A percentile compares a stretch with the other conserved stretches of the same genome.
phyloP scores from a whole-genome alignment of 179 eudicot genomes.

The Monotropa hypopitys region DNA sequence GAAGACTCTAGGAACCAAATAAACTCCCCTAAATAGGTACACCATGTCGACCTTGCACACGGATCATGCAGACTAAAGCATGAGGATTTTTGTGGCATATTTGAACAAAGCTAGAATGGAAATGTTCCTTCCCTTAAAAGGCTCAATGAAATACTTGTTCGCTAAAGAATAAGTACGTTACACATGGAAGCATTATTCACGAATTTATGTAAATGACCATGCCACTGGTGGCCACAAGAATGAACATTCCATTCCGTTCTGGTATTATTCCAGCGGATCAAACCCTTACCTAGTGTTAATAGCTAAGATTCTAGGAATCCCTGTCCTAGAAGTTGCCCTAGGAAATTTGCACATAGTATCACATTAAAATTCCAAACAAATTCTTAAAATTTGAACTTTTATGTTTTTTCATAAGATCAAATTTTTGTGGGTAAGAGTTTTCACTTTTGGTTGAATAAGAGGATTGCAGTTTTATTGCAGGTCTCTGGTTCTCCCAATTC shows the following conservation, averaged over 20 bases:
- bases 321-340: not conserved
- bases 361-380: not conserved
- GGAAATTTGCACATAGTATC: not conserved
- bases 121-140: not conserved
- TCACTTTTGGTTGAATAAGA: not conserved
- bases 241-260: not conserved
- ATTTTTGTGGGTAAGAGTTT: too few species aligned
- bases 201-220: not conserved
- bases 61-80: not conserved
- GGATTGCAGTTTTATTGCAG: not conserved
- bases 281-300: not conserved
- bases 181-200: not conserved
- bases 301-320: not conserved
- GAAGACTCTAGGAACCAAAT: not conserved
- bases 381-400: not conserved
- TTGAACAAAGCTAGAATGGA: not conserved
- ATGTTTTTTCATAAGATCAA: too few species aligned
- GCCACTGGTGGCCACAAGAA: not conserved
- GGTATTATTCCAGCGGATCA: not conserved
- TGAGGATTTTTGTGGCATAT: not conserved
- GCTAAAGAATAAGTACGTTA: not conserved
- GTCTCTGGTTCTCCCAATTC: not conserved
- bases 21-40: not conserved
- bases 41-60: not conserved
- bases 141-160: not conserved